Evolutionary conservation across 2,329 filamentous ascomycete species (phyloP).

Genomic region (Fusarium pseudograminearum): DNA sequence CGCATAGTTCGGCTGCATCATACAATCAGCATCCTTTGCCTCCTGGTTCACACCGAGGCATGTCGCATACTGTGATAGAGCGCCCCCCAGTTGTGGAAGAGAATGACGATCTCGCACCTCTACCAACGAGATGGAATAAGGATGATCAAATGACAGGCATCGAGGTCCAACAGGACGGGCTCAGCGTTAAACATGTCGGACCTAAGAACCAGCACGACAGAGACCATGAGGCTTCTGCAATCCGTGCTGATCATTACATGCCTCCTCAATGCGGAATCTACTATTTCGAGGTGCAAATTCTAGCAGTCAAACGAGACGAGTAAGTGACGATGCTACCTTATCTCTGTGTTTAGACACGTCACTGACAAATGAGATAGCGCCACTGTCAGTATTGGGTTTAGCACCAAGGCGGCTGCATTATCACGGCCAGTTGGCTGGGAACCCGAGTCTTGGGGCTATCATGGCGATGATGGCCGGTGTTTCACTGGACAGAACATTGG

Average conservation of each 20-base stretch:
- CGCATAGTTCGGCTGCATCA: conserved; percentile 62
- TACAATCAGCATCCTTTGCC: conserved; percentile 53
- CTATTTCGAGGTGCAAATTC: conserved; percentile 81
- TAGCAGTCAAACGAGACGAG: conserved; percentile 66
- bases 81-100: conserved; percentile 72
- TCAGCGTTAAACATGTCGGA: conserved; percentile 73
- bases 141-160: conserved; percentile 79
- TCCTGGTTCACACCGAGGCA: conserved; percentile 74
- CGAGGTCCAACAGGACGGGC: conserved; percentile 79
- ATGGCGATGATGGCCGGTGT: conserved; percentile 74
- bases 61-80: conserved; percentile 88
- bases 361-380: conserved; percentile 56
- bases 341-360: not conserved
- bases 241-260: conserved; percentile 88
- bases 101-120: conserved; percentile 69
- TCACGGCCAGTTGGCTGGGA: conserved; percentile 75
- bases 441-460: conserved; percentile 75
- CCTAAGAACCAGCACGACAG: conserved; percentile 62
- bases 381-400: conserved; percentile 73
- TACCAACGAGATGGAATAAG: conserved; percentile 87
- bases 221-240: conserved; percentile 81
- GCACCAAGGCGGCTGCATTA: conserved; percentile 64
- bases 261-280: conserved; percentile 92
- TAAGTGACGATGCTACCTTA: conserved; percentile 53
- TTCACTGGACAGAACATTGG: conserved; percentile 69